Evolutionary conservation across 1,284 basidiomycete species (phyloP), one percentile per base, ranked within the genome.

Genomic region (Marasmius tenuissimus): DNA sequence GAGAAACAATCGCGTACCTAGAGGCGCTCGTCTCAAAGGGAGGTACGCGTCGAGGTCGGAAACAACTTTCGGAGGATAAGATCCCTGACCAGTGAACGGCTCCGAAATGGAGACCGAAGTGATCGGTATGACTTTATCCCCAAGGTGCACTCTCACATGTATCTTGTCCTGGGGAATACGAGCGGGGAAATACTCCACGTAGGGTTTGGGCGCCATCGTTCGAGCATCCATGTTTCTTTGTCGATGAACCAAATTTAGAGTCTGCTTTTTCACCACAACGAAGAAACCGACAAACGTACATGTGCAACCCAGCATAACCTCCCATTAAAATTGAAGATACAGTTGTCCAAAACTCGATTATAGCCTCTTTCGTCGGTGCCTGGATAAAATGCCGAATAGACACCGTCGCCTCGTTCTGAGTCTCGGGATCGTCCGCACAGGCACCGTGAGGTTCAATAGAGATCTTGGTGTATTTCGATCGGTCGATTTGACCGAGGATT

Each of bases 11-110:
- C 6, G 39, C 9, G 40, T 38, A 59, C 61, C 61, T 20, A 69
- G 57, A 40, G 68, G 68, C 51, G 64, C 67, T n/a, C 62, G 62
- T 34, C 61, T 52, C 47, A 65, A 64, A 37, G 61, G 57, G 3
- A 64, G 61, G 38, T 63, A 68, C 34, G 34, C n/a, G 38, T 35
- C 33, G 20, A 40, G 27, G 56, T 40, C 27, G 11, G 20, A 39
- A 4, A 34, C 37, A 18, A 20, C 38, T 34, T 61, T 49, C 7
- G 62, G 60, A 39, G 58, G 57, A 39, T 59, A 60, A 14, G 63
- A 63, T 18, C 20, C 40, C 18, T 63, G 61, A 20, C 58, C 61
- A 37, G 9, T 42, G 63, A 62, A 57, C 10, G 48, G 39, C 53
- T 35, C 62, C 18, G 64, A 39, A 53, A 52, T n/a, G 50, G 60